Evolutionary conservation across 2,329 filamentous ascomycete genomes (phyloP).

Genomic region (Volutella citrinella): DNA sequence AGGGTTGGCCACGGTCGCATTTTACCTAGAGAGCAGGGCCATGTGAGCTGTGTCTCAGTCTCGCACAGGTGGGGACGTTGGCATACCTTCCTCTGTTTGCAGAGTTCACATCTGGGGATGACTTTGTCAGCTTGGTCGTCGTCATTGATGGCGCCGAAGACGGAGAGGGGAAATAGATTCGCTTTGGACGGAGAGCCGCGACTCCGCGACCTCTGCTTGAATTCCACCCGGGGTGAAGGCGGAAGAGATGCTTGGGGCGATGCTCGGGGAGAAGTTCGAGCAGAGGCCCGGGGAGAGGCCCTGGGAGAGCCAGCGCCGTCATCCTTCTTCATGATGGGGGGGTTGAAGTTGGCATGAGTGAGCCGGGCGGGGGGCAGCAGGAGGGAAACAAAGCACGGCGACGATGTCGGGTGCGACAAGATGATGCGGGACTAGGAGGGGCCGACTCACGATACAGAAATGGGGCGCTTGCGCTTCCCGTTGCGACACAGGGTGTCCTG

Average conservation of each 20-base stretch:
- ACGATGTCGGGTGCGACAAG: slow-evolving; percentile 1
- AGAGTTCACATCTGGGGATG: slow-evolving; percentile 64
- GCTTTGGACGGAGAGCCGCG: no score
- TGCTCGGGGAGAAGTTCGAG: slow-evolving; percentile 9
- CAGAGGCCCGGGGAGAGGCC: slow-evolving; percentile 2
- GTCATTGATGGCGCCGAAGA: slow-evolving; percentile 12
- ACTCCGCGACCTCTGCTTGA: no score
- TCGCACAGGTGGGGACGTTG: neutral
- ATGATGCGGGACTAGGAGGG: slow-evolving; percentile 6
- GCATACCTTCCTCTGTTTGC: slow-evolving; percentile 74
- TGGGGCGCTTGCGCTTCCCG: slow-evolving; percentile 58
- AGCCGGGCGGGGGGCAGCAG: no score
- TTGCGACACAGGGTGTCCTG: slow-evolving; percentile 32
- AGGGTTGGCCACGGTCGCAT: slow-evolving; percentile 73
- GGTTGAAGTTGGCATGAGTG: no score
- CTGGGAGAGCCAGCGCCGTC: no score
- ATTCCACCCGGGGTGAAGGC: no score
- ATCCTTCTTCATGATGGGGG: slow-evolving; percentile 15
- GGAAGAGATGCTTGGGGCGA: slow-evolving; percentile 13
- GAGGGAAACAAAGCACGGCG: slow-evolving; percentile 6
- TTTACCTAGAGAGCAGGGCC: slow-evolving; percentile 52
- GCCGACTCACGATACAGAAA: slow-evolving; percentile 54
- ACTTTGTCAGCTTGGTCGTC: slow-evolving; percentile 34
- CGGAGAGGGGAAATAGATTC: no score
- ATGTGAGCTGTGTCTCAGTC: slow-evolving; percentile 8